Evolutionary conservation across 2,329 filamentous ascomycete genomes (phyloP).

Genomic region (Paramyrothecium sp.): DNA sequence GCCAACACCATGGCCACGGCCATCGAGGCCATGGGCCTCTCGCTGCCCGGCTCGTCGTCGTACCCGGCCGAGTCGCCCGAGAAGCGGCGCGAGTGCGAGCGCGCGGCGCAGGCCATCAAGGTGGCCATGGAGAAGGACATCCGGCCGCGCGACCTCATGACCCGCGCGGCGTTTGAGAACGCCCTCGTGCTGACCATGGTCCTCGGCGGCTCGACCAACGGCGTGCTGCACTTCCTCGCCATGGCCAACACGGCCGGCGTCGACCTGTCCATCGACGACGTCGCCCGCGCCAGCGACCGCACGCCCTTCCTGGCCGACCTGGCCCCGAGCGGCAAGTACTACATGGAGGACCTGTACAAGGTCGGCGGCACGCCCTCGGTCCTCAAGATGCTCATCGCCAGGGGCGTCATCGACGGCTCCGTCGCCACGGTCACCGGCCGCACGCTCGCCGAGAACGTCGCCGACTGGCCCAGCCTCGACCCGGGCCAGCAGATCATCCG

Average conservation of each 20-base stretch:
- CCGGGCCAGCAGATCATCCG: constrained; percentile 86
- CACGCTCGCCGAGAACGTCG: constrained; percentile 79
- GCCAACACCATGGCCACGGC: constrained; percentile 90
- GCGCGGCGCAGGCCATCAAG: constrained; percentile 74
- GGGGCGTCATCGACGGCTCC: constrained; percentile 70
- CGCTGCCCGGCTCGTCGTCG: constrained; percentile 79
- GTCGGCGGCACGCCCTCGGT: constrained; percentile 84
- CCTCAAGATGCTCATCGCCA: constrained; percentile 79
- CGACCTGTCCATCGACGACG: constrained; percentile 73
- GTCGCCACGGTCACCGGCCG: constrained; percentile 83
- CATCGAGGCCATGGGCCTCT: constrained; percentile 86
- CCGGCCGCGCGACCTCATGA: constrained; percentile 75
- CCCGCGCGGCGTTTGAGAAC: constrained; percentile 80
- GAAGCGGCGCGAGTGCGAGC: constrained; percentile 84
- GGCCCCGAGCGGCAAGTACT: constrained; percentile 78
- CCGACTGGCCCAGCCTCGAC: constrained; percentile 71
- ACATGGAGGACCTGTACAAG: constrained; percentile 85
- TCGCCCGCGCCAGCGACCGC: constrained; percentile 77
- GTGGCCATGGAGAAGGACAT: constrained; percentile 81
- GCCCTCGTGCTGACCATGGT: constrained; percentile 89
- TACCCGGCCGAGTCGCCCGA: constrained; percentile 78
- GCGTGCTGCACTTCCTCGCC: constrained; percentile 83
- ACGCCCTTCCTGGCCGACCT: constrained; percentile 86
- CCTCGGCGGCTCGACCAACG: constrained; percentile 87
- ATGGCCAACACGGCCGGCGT: constrained; percentile 87